A percentile compares a stretch with the other conserved stretches of the same genome.
Evolutionary conservation across 1,284 basidiomycete species (phyloP).

Genomic region (Puccinia horiana): DNA sequence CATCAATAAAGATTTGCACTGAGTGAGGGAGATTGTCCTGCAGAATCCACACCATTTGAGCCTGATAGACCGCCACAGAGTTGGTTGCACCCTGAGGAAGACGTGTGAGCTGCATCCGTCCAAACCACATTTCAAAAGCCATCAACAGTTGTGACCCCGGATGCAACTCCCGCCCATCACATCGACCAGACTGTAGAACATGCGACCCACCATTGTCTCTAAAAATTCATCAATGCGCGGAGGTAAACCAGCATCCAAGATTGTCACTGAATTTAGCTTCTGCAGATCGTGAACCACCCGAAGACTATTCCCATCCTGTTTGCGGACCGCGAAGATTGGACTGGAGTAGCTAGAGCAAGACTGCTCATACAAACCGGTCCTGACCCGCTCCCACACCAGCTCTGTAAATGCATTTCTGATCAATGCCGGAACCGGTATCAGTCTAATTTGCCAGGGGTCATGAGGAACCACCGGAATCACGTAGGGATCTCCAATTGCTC

Average conservation of each 20-base stretch:
- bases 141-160: slow-evolving; percentile 2
- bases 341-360: slow-evolving; percentile 1
- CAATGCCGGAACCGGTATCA: too few relatives aligned
- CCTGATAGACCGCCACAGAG: too few relatives aligned
- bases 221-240: too few relatives aligned
- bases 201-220: slow-evolving; percentile 13
- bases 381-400: background rate
- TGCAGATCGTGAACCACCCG: slow-evolving; percentile 18
- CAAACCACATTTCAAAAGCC: slow-evolving; percentile 1
- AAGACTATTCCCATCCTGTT: slow-evolving; percentile 1
- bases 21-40: too few relatives aligned
- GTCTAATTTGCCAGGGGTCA: too few relatives aligned
- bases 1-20: slow-evolving; percentile 18
- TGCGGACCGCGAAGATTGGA: slow-evolving; percentile 11
- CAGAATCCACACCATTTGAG: too few relatives aligned
- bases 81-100: too few relatives aligned
- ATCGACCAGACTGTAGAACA: slow-evolving; percentile 6
- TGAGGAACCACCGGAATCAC: too few relatives aligned
- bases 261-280: too few relatives aligned
- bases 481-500: slow-evolving; percentile 6
- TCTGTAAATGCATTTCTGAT: background rate
- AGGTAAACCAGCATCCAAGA: too few relatives aligned
- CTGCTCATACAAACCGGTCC: slow-evolving; percentile 15
- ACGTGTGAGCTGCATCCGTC: too few relatives aligned
- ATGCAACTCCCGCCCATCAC: slow-evolving; percentile 27